Evolutionary conservation across 192 early-diverging fungal species (phyloP), one percentile per base, ranked within the genome.

Genomic region (Rhizoclosmatium globosum): DNA sequence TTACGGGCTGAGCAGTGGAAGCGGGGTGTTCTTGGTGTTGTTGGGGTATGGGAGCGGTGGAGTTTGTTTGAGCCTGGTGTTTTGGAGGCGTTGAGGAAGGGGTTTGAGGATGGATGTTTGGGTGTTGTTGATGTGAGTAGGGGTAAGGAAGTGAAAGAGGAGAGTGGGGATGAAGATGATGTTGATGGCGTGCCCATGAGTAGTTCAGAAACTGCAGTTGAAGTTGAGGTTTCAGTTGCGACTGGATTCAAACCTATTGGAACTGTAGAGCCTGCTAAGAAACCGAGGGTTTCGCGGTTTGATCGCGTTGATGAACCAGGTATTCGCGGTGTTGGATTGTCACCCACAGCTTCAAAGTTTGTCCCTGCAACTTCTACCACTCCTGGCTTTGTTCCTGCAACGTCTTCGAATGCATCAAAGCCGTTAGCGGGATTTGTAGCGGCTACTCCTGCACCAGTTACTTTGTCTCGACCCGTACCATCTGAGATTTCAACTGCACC

Each of bases 11-110:
- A 98, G 81, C 92, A 94, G 68, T 68, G 87, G 59, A 68, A 82
- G 47, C 58, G 83, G 89, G 87, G 84, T 87, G 74, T 92, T 87
- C 70, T 91, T 91, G 53, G 82, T 6, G 88, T 94, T 4, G 79
- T 98, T 48, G 85, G 83, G 3, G 92, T 94, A 15, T 98, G 95
- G 96, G 95, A 98, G 77, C 90, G 85, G 50, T 95, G 96, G 94
- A 93, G 93, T 82, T 87, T 98, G 19, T 98, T 95, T 81, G 91
- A 94, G 6, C 83, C 88, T 64, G 82, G 86, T 23, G 92, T 90
- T 67, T 88, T 90, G 46, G 91, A 90, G 48, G 81, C 86, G 48
- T 79, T 93, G 66, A 75, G 84, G 21, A 82, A 57, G 13, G 73
- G 82, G 3, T 92, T 94, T 72, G 80, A 84, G 78, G 86, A 88